A percentile compares a stretch with the other conserved stretches of the same genome.
These are phyloP conservation scores for Pyricularia pennisetigena DNA, from an alignment of 2,329 filamentous ascomycete species.

Conservation along the genomic window DNA sequence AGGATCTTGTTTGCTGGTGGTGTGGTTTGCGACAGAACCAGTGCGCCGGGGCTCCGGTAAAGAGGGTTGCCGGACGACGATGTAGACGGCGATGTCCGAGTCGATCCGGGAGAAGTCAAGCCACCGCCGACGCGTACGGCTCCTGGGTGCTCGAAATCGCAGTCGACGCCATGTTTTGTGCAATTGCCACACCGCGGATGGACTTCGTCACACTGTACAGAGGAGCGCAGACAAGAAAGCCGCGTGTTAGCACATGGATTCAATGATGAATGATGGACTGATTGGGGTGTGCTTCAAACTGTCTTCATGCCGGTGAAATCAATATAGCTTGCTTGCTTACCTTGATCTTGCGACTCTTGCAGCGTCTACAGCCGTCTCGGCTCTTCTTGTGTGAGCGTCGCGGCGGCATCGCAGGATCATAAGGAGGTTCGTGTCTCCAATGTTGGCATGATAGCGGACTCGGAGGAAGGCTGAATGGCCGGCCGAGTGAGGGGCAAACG, in stretches of 20 bases:
- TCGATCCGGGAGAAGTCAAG: neutral
- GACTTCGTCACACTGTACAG: slow-evolving; percentile 50
- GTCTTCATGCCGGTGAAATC: neutral
- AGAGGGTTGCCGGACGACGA: slow-evolving; percentile 20
- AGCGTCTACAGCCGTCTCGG: slow-evolving; percentile 54
- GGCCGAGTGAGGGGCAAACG: neutral
- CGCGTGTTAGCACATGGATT: neutral
- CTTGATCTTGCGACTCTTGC: slow-evolving; percentile 63
- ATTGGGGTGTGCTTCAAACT: neutral
- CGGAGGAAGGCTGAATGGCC: neutral
- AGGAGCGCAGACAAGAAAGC: neutral
- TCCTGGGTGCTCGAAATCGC: slow-evolving; percentile 49
- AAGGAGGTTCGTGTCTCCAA: slow-evolving; percentile 6
- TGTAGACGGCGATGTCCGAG: slow-evolving; percentile 16
- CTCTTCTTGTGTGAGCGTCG: slow-evolving; percentile 62
- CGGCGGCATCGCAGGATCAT: slow-evolving; percentile 41
- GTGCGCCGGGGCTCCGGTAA: slow-evolving; percentile 23
- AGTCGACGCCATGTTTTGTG: slow-evolving; percentile 54
- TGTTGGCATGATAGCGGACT: slow-evolving; percentile 9
- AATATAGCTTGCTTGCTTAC: slow-evolving; percentile 23
- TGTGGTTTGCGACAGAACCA: slow-evolving; percentile 23
- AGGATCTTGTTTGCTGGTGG: slow-evolving; percentile 34
- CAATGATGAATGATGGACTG: neutral
- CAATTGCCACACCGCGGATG: slow-evolving; percentile 59
- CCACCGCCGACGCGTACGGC: slow-evolving; percentile 2